Percentiles rank a stretch among this genome's conserved stretches.
Conservation (phyloP, 495 filamentous ascomycete genomes). For the Daldinia decipiens region DNA sequence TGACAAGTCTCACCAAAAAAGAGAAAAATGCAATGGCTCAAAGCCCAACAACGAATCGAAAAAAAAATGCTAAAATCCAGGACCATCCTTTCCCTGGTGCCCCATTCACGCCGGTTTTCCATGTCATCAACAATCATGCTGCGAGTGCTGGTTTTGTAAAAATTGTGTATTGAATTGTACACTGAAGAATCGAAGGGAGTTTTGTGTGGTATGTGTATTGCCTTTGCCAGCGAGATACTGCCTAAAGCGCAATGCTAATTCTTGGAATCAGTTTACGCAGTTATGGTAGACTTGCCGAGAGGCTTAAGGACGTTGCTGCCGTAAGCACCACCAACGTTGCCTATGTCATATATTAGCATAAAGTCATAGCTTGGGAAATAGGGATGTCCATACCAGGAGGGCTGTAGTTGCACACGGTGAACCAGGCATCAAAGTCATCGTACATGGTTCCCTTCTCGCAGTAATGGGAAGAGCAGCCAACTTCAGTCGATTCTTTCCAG, state of each 20-base stretch:
- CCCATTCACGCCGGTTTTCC: conserved; percentile 33
- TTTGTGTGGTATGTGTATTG: conserved; percentile 3
- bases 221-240: conserved; percentile 30
- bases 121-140: conserved; percentile 41
- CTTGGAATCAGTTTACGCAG: conserved; percentile 38
- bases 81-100: conserved; percentile 25
- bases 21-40: conserved; percentile 31
- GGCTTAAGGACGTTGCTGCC: conserved; percentile 69
- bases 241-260: conserved; percentile 21
- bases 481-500: conserved; percentile 74
- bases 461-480: conserved; percentile 78
- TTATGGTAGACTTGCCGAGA: conserved; percentile 49
- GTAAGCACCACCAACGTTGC: conserved; percentile 75
- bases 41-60: conserved; percentile 45
- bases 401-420: conserved; percentile 91
- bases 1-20: conserved; percentile 22
- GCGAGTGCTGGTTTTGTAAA: conserved; percentile 24
- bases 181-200: conserved; percentile 48
- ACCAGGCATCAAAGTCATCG: conserved; percentile 54
- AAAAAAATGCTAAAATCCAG: conserved; percentile 28
- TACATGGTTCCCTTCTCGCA: conserved; percentile 60
- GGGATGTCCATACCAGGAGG: conserved; percentile 66
- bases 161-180: conserved; percentile 43
- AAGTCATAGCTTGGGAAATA: not conserved
- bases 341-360: conserved; percentile 55